These are phyloP conservation scores for Collybia mongolica DNA, from an alignment of 768 basidiomycete species.

Conservation along the genomic window DNA sequence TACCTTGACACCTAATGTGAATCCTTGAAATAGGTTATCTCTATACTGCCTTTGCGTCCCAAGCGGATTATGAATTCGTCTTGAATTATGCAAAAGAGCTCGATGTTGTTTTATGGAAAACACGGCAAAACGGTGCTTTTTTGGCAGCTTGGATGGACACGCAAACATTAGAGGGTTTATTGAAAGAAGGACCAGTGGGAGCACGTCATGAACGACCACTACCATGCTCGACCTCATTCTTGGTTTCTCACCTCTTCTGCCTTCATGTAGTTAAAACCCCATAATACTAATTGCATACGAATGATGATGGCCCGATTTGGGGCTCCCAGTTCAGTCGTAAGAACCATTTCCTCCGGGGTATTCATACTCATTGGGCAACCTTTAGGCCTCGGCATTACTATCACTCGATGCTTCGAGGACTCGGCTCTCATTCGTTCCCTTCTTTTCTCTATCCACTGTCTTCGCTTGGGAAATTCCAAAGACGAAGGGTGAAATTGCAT, in stretches of 20 bases:
- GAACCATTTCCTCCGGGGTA: too few species aligned
- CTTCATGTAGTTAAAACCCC: slow-evolving; percentile 29
- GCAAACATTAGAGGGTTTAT: slow-evolving; percentile 78
- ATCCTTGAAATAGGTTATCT: slow-evolving; percentile 62
- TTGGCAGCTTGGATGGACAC: slow-evolving; percentile 78
- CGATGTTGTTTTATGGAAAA: slow-evolving; percentile 83
- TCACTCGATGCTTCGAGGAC: too few species aligned
- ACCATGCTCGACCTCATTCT: neutral
- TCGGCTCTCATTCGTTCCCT: neutral
- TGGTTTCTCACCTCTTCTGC: neutral
- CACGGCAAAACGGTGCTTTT: slow-evolving; percentile 71
- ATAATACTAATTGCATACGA: slow-evolving; percentile 28
- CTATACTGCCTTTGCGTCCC: slow-evolving; percentile 84
- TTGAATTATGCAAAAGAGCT: slow-evolving; percentile 82
- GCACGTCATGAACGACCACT: slow-evolving; percentile 18
- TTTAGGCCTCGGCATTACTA: too few species aligned
- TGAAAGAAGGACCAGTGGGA: slow-evolving; percentile 58
- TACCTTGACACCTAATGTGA: slow-evolving; percentile 10
- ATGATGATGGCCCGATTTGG: too few species aligned
- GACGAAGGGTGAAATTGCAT: too few species aligned
- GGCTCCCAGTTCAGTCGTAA: too few species aligned
- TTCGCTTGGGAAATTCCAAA: too few species aligned
- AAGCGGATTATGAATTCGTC: slow-evolving; percentile 86
- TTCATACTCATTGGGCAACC: too few species aligned
- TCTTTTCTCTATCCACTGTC: too few species aligned